These are phyloP conservation scores for Phoma sp. DNA, from an alignment of 2,329 filamentous ascomycete species.

Conservation along the genomic window DNA sequence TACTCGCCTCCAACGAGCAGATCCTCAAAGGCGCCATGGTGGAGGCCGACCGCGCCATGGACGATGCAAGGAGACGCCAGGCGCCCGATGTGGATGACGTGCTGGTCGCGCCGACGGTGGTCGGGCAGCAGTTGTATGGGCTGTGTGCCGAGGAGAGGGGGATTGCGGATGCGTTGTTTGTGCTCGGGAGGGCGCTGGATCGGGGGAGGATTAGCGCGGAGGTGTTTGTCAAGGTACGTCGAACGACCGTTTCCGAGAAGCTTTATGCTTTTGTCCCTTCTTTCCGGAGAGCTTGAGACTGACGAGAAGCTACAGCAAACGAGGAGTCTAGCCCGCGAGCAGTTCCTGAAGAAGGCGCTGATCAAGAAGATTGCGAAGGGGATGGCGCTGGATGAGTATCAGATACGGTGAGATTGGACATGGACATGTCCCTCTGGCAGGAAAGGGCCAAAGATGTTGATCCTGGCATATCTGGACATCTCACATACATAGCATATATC, in stretches of 20 bases:
- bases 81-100: slow-evolving; percentile 86
- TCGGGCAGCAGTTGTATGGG: slow-evolving; percentile 89
- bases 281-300: slow-evolving; percentile 11
- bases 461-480: too few relatives aligned
- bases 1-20: slow-evolving; percentile 76
- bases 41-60: slow-evolving; percentile 79
- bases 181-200: slow-evolving; percentile 76
- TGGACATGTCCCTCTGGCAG: too few relatives aligned
- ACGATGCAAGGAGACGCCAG: slow-evolving; percentile 69
- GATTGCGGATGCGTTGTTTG: slow-evolving; percentile 84
- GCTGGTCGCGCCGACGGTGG: slow-evolving; percentile 90
- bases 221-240: slow-evolving; percentile 74
- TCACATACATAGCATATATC: too few relatives aligned
- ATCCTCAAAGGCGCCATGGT: slow-evolving; percentile 79
- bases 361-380: slow-evolving; percentile 77
- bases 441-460: too few relatives aligned
- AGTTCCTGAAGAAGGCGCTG: slow-evolving; percentile 82
- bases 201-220: slow-evolving; percentile 71
- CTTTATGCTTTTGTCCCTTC: too few relatives aligned
- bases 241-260: neutral
- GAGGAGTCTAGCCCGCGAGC: slow-evolving; percentile 74
- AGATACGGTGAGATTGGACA: slow-evolving; percentile 30
- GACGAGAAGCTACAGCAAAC: slow-evolving; percentile 56
- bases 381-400: slow-evolving; percentile 67
- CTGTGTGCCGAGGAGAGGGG: slow-evolving; percentile 88